A percentile compares a stretch with the other conserved stretches of the same genome.
phyloP scores from a whole-genome alignment of 2,329 filamentous ascomycete genomes.

The Penicillium brasilianum region DNA sequence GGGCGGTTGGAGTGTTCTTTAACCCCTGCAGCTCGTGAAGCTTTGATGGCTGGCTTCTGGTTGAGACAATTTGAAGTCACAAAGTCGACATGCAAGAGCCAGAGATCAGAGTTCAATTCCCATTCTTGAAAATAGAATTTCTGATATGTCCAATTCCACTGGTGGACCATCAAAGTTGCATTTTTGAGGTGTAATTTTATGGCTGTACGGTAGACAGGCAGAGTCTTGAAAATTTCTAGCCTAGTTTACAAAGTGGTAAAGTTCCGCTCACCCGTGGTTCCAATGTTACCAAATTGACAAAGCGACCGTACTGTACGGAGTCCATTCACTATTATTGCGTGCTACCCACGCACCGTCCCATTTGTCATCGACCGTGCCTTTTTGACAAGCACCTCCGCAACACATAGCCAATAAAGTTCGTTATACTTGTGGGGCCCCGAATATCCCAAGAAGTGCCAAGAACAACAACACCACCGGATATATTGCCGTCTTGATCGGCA shows the following conservation, averaged over 20 bases:
- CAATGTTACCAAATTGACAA: too few species aligned
- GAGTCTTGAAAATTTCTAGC: not conserved
- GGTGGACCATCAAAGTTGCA: slow-evolving; percentile 2
- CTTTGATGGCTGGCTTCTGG: not conserved
- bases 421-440: not conserved
- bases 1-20: not conserved
- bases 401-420: slow-evolving; percentile 23
- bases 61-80: not conserved
- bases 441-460: slow-evolving; percentile 18
- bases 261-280: too few species aligned
- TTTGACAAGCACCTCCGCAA: slow-evolving; percentile 6
- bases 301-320: too few species aligned
- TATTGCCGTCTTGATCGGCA: slow-evolving; percentile 5
- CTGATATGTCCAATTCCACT: slow-evolving; percentile 11
- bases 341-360: not conserved
- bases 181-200: not conserved
- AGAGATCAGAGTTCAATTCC: not conserved
- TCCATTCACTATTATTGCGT: not conserved
- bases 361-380: slow-evolving; percentile 8
- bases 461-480: not conserved
- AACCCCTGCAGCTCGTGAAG: slow-evolving; percentile 1
- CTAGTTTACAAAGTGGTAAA: not conserved
- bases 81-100: slow-evolving; percentile 18
- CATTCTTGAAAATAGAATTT: slow-evolving; percentile 6
- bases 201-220: not conserved